phyloP scores from a whole-genome alignment of 805 yeast species.

The Saturnispora zaruensis region DNA sequence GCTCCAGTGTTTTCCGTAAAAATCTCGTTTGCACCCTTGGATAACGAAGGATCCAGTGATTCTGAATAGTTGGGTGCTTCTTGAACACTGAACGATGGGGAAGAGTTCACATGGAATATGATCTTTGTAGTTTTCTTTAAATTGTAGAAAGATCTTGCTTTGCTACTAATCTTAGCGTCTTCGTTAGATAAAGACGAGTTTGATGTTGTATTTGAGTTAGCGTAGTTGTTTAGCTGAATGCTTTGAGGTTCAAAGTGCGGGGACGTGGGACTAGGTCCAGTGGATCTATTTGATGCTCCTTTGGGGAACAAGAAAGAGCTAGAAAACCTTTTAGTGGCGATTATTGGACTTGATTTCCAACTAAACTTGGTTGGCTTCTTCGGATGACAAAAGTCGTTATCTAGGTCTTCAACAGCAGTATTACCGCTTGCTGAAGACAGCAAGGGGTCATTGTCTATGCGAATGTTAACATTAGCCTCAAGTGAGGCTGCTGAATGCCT shows the following conservation, averaged over 20 bases:
- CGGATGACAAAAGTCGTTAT: not conserved
- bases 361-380: not conserved
- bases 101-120: slow-evolving; percentile 11
- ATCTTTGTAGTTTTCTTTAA: slow-evolving; percentile 13
- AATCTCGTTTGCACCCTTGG: not conserved
- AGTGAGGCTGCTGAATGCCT: not conserved
- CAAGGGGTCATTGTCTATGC: not conserved
- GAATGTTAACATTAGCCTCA: not conserved
- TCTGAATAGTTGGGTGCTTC: not conserved
- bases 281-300: not conserved
- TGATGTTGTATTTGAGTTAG: slow-evolving; percentile 2
- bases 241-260: not conserved
- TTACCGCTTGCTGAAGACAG: not conserved
- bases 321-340: slow-evolving; percentile 6
- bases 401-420: not conserved
- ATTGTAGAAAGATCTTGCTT: slow-evolving; percentile 11
- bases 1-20: not conserved
- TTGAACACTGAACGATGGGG: not conserved
- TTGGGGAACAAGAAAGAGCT: not conserved
- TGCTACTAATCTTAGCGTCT: slow-evolving; percentile 7
- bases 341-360: not conserved
- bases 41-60: not conserved
- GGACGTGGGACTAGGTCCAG: not conserved
- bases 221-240: not conserved
- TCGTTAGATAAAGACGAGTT: slow-evolving; percentile 12